Evolutionary conservation across 2,329 filamentous ascomycete genomes (phyloP), one percentile per base, ranked within the genome.

Genomic region (Pleoardoris graminearum): DNA sequence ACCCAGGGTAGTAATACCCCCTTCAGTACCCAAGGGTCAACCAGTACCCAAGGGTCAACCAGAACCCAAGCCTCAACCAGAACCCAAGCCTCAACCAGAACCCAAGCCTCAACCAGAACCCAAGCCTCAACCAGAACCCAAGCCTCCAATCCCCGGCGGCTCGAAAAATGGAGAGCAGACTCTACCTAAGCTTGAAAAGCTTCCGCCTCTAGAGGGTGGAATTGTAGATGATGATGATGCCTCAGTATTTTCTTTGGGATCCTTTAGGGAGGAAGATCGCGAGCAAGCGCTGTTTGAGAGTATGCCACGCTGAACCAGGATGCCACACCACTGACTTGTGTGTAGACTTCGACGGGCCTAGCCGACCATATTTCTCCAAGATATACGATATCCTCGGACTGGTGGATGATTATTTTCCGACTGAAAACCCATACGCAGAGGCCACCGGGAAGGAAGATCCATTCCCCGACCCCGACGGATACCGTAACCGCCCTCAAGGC

Each of bases 381-480:
- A 48, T 48, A 33, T 48, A 48, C 33, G 36, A 30, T 33, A 38
- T 48, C 10, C 38, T 48, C 22, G 33, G 16, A 7, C 33, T 17
- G 4, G 7, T 38, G n/a, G 33, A 37, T 11, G 38, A 4, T 21
- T 48, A 48, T 29, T 33, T 48, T 10, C 21, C 14, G 2, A 48
- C 17, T 14, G 25, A 29, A 14, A 27, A 48, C 33, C 8, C 33
- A 38, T 48, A 48, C 16, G 33, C 44, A 3, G 32, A 38, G 2
- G 44, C 44, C 10, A 38, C 44, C 11, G 33, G 21, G 1, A 12
- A 6, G 25, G n/a, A 48, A 7, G 14, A 48, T 11, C 44, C 44
- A 21, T 48, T 48, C n/a, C 17, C 17, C 1, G 21, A 23, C 19
- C n/a, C n/a, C n/a, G n/a, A n/a, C n/a, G 44, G 44, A 1, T 17